Evolutionary conservation across 495 filamentous ascomycete species (phyloP).

Genomic region (Haplographium delicatum): DNA sequence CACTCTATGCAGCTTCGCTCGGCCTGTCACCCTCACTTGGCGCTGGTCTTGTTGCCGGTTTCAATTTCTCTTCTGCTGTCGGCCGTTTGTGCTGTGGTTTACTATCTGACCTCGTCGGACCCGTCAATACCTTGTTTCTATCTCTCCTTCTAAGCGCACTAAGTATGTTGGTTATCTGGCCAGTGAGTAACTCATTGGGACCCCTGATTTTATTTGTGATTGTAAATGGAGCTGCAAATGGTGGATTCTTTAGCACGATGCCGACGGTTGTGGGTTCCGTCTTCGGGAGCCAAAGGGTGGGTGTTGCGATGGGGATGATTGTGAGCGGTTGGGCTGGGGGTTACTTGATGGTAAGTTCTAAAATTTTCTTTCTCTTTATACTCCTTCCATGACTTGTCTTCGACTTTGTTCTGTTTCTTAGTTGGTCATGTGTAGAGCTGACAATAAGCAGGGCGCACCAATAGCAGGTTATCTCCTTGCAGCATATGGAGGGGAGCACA

Average conservation of each 20-base stretch:
- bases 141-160: conserved; percentile 46
- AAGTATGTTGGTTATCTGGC: conserved; percentile 56
- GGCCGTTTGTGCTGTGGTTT: conserved; percentile 64
- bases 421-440: not conserved
- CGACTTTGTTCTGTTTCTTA: too few species aligned
- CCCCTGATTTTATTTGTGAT: conserved; percentile 65
- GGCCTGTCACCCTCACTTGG: conserved; percentile 63
- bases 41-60: conserved; percentile 63
- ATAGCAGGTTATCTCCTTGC: conserved; percentile 55
- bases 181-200: conserved; percentile 55
- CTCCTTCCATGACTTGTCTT: too few species aligned
- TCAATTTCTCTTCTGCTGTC: conserved; percentile 60
- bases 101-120: conserved; percentile 58
- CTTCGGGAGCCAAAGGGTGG: conserved; percentile 48
- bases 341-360: conserved; percentile 46
- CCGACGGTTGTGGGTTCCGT: conserved; percentile 55
- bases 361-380: not conserved
- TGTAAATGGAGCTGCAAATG: conserved; percentile 61
- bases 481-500: conserved; percentile 43
- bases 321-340: conserved; percentile 56
- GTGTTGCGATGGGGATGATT: conserved; percentile 57
- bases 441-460: conserved; percentile 40
- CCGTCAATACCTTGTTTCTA: conserved; percentile 50
- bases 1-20: conserved; percentile 35
- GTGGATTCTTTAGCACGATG: conserved; percentile 67